phyloP scores from a whole-genome alignment of 768 basidiomycete species.

The Serendipita sp. region DNA sequence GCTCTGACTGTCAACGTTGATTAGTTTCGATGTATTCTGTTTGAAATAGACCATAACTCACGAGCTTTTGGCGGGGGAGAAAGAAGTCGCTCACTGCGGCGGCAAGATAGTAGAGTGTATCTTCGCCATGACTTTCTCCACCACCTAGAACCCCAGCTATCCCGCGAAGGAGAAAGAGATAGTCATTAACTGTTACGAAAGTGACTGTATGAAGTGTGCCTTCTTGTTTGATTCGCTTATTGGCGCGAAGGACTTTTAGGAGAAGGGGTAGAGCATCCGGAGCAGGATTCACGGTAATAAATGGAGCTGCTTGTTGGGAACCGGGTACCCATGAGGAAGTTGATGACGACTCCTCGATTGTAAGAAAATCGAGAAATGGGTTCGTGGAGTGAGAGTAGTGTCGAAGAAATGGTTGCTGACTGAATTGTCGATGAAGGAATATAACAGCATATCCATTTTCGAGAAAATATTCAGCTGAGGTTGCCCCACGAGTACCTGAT shows the following conservation, averaged over 20 bases:
- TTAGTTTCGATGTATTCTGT: not conserved
- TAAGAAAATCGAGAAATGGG: constrained; percentile 90
- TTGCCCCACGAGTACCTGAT: constrained; percentile 88
- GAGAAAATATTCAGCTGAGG: constrained; percentile 96
- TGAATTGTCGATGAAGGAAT: constrained; percentile 97
- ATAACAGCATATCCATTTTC: constrained; percentile 91
- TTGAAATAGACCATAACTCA: constrained; percentile 22
- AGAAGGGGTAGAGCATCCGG: constrained; percentile 23
- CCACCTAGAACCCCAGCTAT: constrained; percentile 27
- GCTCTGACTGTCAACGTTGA: constrained; percentile 52
- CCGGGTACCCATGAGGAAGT: not conserved
- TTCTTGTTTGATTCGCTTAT: constrained; percentile 60
- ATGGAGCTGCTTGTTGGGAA: not conserved
- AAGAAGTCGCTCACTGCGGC: constrained; percentile 98
- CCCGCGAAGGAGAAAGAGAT: constrained; percentile 78
- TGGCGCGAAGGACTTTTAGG: constrained; percentile 52
- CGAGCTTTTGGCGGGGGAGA: constrained; percentile 80
- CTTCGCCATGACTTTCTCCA: constrained; percentile 28
- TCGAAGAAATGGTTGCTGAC: constrained; percentile 89
- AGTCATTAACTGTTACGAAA: constrained; percentile 91
- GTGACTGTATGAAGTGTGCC: constrained; percentile 70
- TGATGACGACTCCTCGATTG: constrained; percentile 29
- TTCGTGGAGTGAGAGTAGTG: constrained; percentile 98
- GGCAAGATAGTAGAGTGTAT: constrained; percentile 87
- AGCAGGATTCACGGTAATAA: not conserved